phyloP scores from a whole-genome alignment of 2,329 filamentous ascomycete species.

The Fonsecaea monophora region DNA sequence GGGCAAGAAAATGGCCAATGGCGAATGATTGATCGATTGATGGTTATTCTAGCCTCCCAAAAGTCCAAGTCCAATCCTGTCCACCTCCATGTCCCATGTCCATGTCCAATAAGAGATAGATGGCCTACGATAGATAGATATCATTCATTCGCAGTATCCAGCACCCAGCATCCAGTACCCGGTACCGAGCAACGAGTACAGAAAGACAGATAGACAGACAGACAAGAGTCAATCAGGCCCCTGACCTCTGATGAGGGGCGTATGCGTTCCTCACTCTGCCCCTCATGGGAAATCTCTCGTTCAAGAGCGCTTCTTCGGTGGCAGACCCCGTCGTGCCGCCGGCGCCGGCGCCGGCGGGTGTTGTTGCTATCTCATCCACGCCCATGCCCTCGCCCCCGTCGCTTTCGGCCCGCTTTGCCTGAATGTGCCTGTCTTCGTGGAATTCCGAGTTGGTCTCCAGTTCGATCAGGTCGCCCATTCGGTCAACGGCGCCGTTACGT shows the following conservation, averaged over 20 bases:
- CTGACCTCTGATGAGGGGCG: constrained; percentile 15
- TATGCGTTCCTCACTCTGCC: constrained; percentile 40
- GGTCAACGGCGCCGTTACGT: constrained; percentile 23
- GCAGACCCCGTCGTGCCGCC: constrained; percentile 15
- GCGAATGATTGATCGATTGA: too few species aligned
- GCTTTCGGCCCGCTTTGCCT: background rate
- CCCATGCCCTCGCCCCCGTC: constrained; percentile 1
- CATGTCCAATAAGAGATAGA: too few species aligned
- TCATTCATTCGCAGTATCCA: too few species aligned
- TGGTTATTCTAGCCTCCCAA: too few species aligned
- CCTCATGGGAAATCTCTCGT: constrained; percentile 42
- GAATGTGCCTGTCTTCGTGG: background rate
- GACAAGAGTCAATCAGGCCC: constrained; percentile 6
- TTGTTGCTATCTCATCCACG: too few species aligned
- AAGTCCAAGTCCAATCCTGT: too few species aligned
- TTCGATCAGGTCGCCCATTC: constrained; percentile 53
- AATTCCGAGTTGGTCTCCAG: constrained; percentile 43
- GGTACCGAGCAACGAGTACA: too few species aligned
- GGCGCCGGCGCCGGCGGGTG: background rate
- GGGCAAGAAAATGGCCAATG: too few species aligned
- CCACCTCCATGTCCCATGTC: too few species aligned
- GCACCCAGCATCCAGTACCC: too few species aligned
- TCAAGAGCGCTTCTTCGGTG: constrained; percentile 39
- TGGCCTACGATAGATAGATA: too few species aligned
- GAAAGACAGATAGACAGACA: too few species aligned